Base-by-base conservation (phyloP, 495 filamentous ascomycete species). In the Hypoxylon trugodes region DNA sequence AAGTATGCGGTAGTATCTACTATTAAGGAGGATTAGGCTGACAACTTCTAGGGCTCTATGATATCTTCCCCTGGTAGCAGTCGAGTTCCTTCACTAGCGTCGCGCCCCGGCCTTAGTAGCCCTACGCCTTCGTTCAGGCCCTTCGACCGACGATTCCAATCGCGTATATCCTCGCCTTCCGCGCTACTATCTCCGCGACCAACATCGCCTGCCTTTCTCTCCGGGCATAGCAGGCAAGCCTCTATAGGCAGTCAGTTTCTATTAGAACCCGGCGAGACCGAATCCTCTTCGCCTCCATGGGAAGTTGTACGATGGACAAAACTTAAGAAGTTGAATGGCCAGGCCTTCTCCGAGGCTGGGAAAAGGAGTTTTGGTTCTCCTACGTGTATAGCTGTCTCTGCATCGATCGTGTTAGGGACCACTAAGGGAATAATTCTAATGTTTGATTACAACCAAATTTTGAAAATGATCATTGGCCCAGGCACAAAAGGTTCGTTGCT, bases 241-340 rank as follows among this genome's bases (percentile, higher is more conserved):
- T 98, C 91, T 21, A 61, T 87, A 50, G 76, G 76, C 58, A 87
- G 87, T 69, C 78, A 83, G 54, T 80, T 87, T 33, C 5, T 86
- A 54, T 64, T 80, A 15, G 79, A 87, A 70, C 35, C 79, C 62
- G 71, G 83, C 72, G 90, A 89, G 48, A 75, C 79, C 13, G 91
- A 92, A 36, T 84, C 83, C 3, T 81, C 83, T 74, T 81, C 84
- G 66, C 85, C 89, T 6, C 95, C 94, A 16, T 99, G 95, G 95
- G 95, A 98, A 72, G 92, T 97, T 54, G 88, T 99, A 47, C 81
- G 92, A 73, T 99, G 95, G 95, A 97, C 93, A 0, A 97, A 91
- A 71, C 73, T 99, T 56, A 90, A 87, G 69, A 97, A 93, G 67
- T 86, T 98, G 53, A 91, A 91, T 19, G 88, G 86, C 0, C 90